Base-by-base conservation (phyloP, 2,329 filamentous ascomycete species). In the Talaromyces sp. region DNA sequence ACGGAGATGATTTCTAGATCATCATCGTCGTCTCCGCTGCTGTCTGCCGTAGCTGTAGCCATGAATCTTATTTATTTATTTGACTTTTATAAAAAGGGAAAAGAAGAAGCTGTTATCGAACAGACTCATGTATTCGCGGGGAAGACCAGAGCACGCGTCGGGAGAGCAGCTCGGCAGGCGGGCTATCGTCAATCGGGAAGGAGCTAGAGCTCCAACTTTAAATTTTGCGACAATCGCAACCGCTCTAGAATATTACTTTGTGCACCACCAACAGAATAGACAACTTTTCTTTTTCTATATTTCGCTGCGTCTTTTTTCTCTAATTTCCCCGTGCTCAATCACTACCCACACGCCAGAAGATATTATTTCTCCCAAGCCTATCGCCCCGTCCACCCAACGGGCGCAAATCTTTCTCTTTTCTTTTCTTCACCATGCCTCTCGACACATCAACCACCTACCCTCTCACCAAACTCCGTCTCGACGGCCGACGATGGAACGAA, bases 401-500 rank as follows among this genome's bases (percentile, higher is more conserved):
- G 43, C n/a, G 43, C 43, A 46, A 19, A 21, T 46, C 9, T 46
- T 29, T 53, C 21, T 26, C 11, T 27, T 46, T 46, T 3, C 24
- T 29, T 53, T 11, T 26, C 11, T 27, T 46, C 63, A 77, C 65
- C 67, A 97, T 97, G 93, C 92, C 93, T 61, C 90, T 97, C 74
- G 93, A 97, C 77, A 96, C 92, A 8, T 93, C 91, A 12, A 92
- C 90, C 56, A 92, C 90, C 63, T 97, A 97, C 81, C 86, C 87
- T 55, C 85, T 97, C 63, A 92, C 91, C 63, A 88, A 94, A 58
- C 83, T 92, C 64, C 88, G 89, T 70, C 87, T 91, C 65, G 93
- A 89, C 71, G 89, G 90, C 63, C 88, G 94, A 63, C 87, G 94
- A 68, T 99, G 94, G 94, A 97, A 99, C 79, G 94, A 99, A 75